These are phyloP conservation scores for Penicillium cinerascens DNA, from an alignment of 495 filamentous ascomycete genomes.

Conservation along the genomic window DNA sequence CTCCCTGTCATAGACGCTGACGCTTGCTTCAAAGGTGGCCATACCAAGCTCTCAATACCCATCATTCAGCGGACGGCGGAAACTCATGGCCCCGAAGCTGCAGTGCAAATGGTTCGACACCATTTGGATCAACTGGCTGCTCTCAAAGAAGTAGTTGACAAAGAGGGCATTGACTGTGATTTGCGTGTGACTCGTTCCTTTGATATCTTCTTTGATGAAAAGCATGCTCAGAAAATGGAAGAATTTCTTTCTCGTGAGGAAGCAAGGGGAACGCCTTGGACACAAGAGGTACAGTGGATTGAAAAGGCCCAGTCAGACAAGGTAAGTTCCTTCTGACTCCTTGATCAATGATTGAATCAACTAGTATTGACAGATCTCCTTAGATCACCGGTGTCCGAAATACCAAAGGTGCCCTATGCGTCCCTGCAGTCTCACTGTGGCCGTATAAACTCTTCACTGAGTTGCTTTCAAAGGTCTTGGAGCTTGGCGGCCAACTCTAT, in stretches of 20 bases:
- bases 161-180: not conserved
- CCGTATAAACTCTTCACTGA: slow-evolving; percentile 3
- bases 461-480: not conserved
- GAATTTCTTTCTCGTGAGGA: not conserved
- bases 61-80: not conserved
- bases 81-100: not conserved
- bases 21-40: not conserved
- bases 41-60: not conserved
- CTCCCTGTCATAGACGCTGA: not conserved
- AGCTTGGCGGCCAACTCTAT: not conserved
- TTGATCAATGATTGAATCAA: not conserved
- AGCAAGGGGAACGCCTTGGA: not conserved
- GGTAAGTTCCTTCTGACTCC: not conserved
- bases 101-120: not conserved
- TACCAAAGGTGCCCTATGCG: not conserved
- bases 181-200: not conserved
- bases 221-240: not conserved
- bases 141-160: not conserved
- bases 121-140: not conserved
- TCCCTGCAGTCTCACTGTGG: slow-evolving; percentile 1
- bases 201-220: not conserved
- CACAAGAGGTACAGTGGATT: not conserved
- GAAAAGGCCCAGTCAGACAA: not conserved
- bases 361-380: not conserved
- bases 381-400: slow-evolving; percentile 2